Evolutionary conservation across 208 protist species (phyloP).

Genomic region (Leishmania braziliensis): DNA sequence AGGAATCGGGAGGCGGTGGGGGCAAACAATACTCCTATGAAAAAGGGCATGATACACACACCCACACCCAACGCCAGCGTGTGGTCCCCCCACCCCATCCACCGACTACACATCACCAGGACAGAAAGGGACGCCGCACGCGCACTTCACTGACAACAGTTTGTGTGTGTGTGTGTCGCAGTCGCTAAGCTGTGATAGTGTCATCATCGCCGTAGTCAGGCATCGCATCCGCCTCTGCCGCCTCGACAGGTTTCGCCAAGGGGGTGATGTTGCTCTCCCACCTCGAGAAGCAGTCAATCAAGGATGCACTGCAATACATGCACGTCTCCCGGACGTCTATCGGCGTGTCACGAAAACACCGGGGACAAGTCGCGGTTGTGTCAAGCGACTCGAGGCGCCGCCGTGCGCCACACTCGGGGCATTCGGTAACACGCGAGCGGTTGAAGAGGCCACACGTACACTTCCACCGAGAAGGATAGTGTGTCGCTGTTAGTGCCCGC

Average conservation of each 20-base stretch:
- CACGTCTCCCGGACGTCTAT: conserved; percentile 64
- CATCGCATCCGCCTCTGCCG: not conserved
- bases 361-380: conserved; percentile 41
- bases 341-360: conserved; percentile 59
- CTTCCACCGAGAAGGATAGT: conserved; percentile 64
- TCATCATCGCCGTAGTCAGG: conserved; percentile 4
- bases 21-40: not conserved
- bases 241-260: not conserved
- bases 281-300: conserved; percentile 7
- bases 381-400: conserved; percentile 46
- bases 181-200: not conserved
- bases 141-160: too few relatives aligned
- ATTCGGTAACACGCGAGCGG: conserved; percentile 24
- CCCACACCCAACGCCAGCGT: not conserved
- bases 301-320: conserved; percentile 45
- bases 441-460: conserved; percentile 69
- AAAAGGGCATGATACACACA: not conserved
- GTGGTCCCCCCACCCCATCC: not conserved
- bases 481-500: conserved; percentile 28
- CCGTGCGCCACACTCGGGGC: conserved; percentile 59
- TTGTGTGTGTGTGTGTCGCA: not conserved
- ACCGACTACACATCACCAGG: not conserved
- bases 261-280: conserved; percentile 6
- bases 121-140: not conserved
- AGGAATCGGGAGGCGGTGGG: not conserved